These are phyloP conservation scores for Neohortaea acidophila DNA, from an alignment of 495 filamentous ascomycete species.

Conservation along the genomic window DNA sequence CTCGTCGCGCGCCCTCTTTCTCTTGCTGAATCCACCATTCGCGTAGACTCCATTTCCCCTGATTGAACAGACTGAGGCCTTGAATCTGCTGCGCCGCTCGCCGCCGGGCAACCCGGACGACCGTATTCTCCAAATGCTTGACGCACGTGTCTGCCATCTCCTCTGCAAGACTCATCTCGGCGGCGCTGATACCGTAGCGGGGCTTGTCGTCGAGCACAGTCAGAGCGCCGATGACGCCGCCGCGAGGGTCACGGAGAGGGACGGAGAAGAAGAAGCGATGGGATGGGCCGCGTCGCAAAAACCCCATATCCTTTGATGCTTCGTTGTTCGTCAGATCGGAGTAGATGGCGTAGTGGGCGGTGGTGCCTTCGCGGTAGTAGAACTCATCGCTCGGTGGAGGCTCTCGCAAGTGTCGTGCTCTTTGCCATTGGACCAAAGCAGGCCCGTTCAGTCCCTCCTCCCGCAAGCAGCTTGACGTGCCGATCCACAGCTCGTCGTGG, in stretches of 20 bases:
- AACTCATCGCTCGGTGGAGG: not conserved
- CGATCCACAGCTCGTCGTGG: conserved; percentile 21
- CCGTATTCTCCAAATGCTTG: conserved; percentile 29
- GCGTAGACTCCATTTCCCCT: not conserved
- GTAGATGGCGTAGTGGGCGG: conserved; percentile 5
- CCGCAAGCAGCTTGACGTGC: conserved; percentile 13
- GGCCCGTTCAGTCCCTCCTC: conserved; percentile 3
- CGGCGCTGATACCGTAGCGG: conserved; percentile 22
- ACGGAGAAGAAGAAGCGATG: conserved; percentile 11
- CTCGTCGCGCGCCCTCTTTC: too few relatives aligned
- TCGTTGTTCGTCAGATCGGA: conserved; percentile 1
- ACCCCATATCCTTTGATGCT: not conserved
- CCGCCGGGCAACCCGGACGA: conserved; percentile 23
- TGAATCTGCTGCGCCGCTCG: conserved; percentile 29
- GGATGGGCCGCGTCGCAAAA: conserved; percentile 3
- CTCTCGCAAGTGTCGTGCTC: conserved; percentile 2
- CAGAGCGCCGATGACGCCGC: conserved; percentile 8
- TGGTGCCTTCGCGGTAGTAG: conserved; percentile 4
- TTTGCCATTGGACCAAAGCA: conserved; percentile 3
- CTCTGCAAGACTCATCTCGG: conserved; percentile 24
- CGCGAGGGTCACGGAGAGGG: conserved; percentile 7
- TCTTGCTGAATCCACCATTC: conserved; percentile 12
- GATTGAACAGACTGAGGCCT: conserved; percentile 4
- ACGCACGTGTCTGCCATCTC: conserved; percentile 32
- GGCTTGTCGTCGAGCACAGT: conserved; percentile 10